Conservation (phyloP, 78 protist species). For the Salpingoeca rosetta region DNA sequence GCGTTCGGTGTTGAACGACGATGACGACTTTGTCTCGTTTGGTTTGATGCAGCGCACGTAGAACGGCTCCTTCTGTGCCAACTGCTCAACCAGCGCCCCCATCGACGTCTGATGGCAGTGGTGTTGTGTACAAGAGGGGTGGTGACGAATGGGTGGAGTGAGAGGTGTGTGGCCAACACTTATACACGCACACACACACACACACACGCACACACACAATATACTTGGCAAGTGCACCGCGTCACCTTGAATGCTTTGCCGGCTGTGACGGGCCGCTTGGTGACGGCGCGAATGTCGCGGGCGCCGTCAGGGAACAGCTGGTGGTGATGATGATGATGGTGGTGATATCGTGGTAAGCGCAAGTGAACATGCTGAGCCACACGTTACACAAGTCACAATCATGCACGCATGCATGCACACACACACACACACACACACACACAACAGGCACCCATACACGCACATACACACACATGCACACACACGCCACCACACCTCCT, state of each 20-base stretch:
- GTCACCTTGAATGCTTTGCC: slow-evolving; percentile 2
- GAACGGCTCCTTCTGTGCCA: slow-evolving; percentile 58
- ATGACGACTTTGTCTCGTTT: slow-evolving; percentile 54
- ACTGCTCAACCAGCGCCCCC: slow-evolving; percentile 37
- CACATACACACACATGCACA: too few relatives aligned
- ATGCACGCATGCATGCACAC: background rate
- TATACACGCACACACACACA: too few relatives aligned
- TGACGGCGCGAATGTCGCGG: background rate
- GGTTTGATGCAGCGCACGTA: slow-evolving; percentile 71
- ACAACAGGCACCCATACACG: background rate
- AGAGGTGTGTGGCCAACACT: too few relatives aligned
- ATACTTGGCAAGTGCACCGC: too few relatives aligned
- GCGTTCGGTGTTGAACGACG: slow-evolving; percentile 31
- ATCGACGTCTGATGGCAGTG: slow-evolving; percentile 16
- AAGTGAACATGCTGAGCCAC: too few relatives aligned
- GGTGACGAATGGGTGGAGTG: too few relatives aligned
- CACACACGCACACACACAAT: too few relatives aligned
- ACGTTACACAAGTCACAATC: background rate
- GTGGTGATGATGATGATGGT: background rate
- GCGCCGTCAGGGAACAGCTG: slow-evolving; percentile 11
- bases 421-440: background rate
- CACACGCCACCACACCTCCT: background rate
- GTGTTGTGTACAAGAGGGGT: too few relatives aligned
- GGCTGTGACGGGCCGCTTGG: slow-evolving; percentile 17
- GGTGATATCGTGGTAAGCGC: too few relatives aligned